A percentile compares a stretch with the other conserved stretches of the same genome.
Evolutionary conservation across 257 asterid genomes (phyloP).

Genomic region (Scutellaria barbata): DNA sequence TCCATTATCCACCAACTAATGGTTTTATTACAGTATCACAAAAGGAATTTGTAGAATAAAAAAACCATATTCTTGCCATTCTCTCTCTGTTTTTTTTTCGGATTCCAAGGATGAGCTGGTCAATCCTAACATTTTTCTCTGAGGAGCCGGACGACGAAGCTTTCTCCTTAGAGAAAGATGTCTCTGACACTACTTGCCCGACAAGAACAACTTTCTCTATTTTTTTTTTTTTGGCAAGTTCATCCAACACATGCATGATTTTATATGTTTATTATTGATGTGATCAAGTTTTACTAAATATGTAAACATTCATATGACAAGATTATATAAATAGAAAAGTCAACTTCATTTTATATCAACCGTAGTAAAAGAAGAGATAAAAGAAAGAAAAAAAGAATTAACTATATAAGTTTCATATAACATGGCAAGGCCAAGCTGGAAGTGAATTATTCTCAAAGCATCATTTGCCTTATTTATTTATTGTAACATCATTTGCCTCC

Average conservation of each 20-base stretch:
- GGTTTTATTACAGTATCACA: slow-evolving; percentile 31
- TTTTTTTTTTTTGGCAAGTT: no score
- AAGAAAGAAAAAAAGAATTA: not conserved
- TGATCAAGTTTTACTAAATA: not conserved
- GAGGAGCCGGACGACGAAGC: no score
- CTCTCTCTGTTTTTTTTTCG: no score
- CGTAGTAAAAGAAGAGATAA: not conserved
- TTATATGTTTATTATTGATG: not conserved
- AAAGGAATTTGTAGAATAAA: not conserved
- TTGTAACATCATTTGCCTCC: slow-evolving; percentile 19
- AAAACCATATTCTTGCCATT: no score
- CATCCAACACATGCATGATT: no score
- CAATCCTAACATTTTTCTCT: no score
- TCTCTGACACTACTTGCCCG: no score
- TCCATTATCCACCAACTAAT: slow-evolving; percentile 40
- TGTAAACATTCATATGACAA: not conserved
- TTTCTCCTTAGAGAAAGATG: no score
- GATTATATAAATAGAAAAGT: not conserved
- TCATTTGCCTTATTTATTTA: slow-evolving; percentile 24
- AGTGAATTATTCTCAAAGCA: slow-evolving; percentile 40
- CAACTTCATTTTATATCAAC: no score
- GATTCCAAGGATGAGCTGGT: no score
- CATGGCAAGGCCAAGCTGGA: slow-evolving; percentile 39
- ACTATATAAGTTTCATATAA: not conserved
- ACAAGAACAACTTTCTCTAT: no score